Evolutionary conservation across 805 yeast genomes (phyloP), one percentile per base, ranked within the genome.

Genomic region (Teunomyces atbi): DNA sequence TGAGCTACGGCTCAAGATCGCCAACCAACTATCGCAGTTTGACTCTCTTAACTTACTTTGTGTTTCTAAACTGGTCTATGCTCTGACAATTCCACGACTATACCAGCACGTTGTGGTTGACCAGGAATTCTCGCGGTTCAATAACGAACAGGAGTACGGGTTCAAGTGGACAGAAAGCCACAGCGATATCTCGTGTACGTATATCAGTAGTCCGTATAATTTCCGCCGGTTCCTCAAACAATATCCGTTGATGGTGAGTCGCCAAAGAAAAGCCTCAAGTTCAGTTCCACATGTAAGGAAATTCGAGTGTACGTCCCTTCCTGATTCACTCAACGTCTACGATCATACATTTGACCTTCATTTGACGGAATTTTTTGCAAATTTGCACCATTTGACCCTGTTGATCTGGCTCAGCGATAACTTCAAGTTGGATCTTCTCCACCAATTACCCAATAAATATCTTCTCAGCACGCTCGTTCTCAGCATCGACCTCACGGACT

Each of bases 31-130:
- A 19, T 55, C 70, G 3, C 79, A 74, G 52, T 61, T 64, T 43
- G 78, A 72, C 46, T 57, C 69, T 23, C 44, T 70, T 4, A 64
- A 49, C 40, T 48, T 75, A 15, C 48, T 74, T 43, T 47, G 55
- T 6, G 64, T 62, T 2, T 65, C 59, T 46, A 62, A 49, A 29
- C 42, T 60, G 3, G 57, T 72, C 51, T 67, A 66, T 48, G 42
- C 45, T 1, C 57, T 67, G 2, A 59, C 70, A 1, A 51, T 65
- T 5, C 64, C 65, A 0, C 53, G 73, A n/a, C 50, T 77, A 19
- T 73, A 71, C 50, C 71, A 69, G 34, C 60, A 68, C 13, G 59
- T 68, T 2, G 62, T 73, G 12, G 66, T 78, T 3, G 73, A 71
- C 47, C 60, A 70, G 45, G 60, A 60, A 38, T 71, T 56, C 46